Conservation (phyloP, 1,139 yeast genomes). For the Geotrichum macrosporum region DNA sequence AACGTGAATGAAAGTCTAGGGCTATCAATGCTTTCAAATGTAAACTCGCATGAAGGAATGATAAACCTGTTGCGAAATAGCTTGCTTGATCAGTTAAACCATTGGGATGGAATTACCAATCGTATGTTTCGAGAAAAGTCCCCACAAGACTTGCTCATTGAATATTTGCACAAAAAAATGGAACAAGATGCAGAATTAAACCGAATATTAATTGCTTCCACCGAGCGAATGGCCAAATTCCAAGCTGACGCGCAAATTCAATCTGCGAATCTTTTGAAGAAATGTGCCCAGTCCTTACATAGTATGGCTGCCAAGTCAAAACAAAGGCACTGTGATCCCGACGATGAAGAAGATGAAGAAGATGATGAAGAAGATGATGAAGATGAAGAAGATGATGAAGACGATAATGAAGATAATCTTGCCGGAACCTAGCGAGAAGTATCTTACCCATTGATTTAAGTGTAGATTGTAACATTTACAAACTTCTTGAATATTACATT, state of each 20-base stretch:
- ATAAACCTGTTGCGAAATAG: slow-evolving; percentile 5
- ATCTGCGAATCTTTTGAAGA: slow-evolving; percentile 12
- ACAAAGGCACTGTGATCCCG: background rate
- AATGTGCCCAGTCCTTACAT: slow-evolving; percentile 10
- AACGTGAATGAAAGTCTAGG: too few relatives aligned
- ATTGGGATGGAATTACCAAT: slow-evolving; percentile 12
- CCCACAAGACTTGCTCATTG: slow-evolving; percentile 18
- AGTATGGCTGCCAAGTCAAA: background rate
- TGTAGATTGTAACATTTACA: too few relatives aligned
- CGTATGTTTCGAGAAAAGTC: slow-evolving; percentile 16
- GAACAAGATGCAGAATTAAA: slow-evolving; percentile 18
- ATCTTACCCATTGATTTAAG: too few relatives aligned
- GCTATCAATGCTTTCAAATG: too few relatives aligned
- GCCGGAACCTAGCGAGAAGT: too few relatives aligned
- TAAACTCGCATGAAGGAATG: slow-evolving; percentile 3
- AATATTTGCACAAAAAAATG: slow-evolving; percentile 17
- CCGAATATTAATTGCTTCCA: slow-evolving; percentile 14
- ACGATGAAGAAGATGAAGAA: slow-evolving; percentile 8
- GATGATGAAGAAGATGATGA: slow-evolving; percentile 11
- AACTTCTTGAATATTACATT: too few relatives aligned
- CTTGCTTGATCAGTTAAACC: slow-evolving; percentile 14
- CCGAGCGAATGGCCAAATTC: slow-evolving; percentile 14
- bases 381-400: background rate
- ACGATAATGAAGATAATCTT: too few relatives aligned
- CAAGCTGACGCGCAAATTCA: slow-evolving; percentile 19